phyloP scores from a whole-genome alignment of 1,284 basidiomycete genomes.

The Xanthoconium separans region DNA sequence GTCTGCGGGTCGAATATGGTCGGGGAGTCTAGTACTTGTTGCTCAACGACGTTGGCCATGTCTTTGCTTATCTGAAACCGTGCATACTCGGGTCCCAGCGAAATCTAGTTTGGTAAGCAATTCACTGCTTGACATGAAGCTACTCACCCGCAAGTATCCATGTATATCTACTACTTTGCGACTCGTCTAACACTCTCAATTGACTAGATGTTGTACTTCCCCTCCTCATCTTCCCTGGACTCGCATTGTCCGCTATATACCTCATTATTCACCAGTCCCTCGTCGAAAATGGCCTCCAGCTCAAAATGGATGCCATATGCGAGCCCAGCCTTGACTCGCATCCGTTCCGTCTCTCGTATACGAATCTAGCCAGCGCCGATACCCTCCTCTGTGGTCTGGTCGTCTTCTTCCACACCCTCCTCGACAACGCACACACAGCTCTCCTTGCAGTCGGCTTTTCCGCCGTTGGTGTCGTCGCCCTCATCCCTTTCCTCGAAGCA shows the following conservation, averaged over 20 bases:
- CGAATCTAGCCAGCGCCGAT: constrained; percentile 32
- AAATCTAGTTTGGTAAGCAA: no score
- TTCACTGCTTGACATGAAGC: not conserved
- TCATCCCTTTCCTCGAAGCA: constrained; percentile 25
- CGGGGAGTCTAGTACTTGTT: constrained; percentile 11
- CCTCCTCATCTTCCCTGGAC: constrained; percentile 17
- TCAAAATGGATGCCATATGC: constrained; percentile 14
- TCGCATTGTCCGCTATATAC: constrained; percentile 9
- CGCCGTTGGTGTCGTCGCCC: constrained; percentile 10
- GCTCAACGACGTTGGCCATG: constrained; percentile 11
- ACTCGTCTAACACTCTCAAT: no score
- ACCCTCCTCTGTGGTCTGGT: constrained; percentile 38
- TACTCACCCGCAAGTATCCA: constrained; percentile 3
- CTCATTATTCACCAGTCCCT: constrained; percentile 19
- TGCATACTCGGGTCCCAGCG: no score
- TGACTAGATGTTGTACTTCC: constrained; percentile 11
- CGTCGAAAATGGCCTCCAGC: constrained; percentile 12
- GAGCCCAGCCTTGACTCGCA: constrained; percentile 11
- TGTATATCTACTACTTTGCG: not conserved
- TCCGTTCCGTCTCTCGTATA: constrained; percentile 36
- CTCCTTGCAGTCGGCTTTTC: constrained; percentile 33
- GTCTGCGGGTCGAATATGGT: constrained; percentile 44
- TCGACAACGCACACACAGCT: constrained; percentile 28
- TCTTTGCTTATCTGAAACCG: no score
- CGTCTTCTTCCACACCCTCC: constrained; percentile 38